Evolutionary conservation across 2,329 filamentous ascomycete species (phyloP).

Genomic region (Coniochaeta sp.): DNA sequence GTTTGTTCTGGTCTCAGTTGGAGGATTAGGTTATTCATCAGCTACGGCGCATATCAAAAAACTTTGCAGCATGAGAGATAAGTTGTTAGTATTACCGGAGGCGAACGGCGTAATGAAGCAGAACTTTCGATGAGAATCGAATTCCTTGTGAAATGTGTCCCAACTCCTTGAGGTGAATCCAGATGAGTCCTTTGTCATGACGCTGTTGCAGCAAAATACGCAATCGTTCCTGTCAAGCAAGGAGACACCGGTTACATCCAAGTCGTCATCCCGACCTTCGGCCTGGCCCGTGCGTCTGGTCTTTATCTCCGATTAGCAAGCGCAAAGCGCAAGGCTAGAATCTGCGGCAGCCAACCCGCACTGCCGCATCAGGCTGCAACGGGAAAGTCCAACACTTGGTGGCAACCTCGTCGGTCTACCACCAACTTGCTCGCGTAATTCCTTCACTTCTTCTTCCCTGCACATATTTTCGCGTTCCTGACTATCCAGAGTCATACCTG

Average conservation of each 20-base stretch:
- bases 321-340: not conserved
- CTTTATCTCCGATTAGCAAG: not conserved
- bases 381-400: not conserved
- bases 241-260: too few relatives aligned
- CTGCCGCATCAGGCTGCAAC: not conserved
- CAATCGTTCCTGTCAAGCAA: not conserved
- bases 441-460: not conserved
- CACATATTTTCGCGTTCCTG: not conserved
- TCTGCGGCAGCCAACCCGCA: not conserved
- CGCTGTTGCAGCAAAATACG: not conserved
- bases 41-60: not conserved
- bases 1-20: too few relatives aligned
- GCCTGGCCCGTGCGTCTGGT: not conserved
- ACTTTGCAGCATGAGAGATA: not conserved
- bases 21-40: not conserved
- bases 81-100: not conserved
- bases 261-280: not conserved
- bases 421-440: not conserved
- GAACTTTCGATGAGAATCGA: not conserved
- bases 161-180: not conserved
- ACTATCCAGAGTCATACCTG: not conserved
- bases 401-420: not conserved
- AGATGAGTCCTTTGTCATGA: not conserved
- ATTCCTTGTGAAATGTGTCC: too few relatives aligned
- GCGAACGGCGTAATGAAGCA: not conserved